Percentiles rank a stretch among this genome's conserved stretches.
phyloP scores from a whole-genome alignment of 768 basidiomycete species.

The Russula ochroleuca region DNA sequence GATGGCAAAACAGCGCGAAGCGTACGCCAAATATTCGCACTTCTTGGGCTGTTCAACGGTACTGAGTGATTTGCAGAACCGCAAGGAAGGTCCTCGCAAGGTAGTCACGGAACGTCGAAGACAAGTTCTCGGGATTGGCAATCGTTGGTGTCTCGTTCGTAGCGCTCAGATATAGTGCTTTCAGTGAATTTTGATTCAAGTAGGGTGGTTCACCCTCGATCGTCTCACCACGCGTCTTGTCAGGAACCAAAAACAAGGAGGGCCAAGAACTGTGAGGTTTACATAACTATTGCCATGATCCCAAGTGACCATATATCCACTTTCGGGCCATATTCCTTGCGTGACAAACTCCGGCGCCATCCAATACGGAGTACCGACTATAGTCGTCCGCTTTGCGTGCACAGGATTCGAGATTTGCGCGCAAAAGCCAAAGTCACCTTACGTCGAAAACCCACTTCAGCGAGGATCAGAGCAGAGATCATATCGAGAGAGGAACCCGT shows the following conservation, averaged over 20 bases:
- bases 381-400: constrained; percentile 89
- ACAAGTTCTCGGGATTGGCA: constrained; percentile 88
- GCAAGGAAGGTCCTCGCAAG: constrained; percentile 65
- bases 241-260: neutral
- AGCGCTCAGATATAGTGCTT: constrained; percentile 94
- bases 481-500: neutral
- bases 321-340: constrained; percentile 96
- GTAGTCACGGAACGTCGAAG: too few relatives aligned
- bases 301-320: constrained; percentile 98
- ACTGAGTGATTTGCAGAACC: constrained; percentile 39
- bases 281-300: constrained; percentile 89
- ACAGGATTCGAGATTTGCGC: constrained; percentile 87
- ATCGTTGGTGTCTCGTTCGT: constrained; percentile 97
- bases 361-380: constrained; percentile 99
- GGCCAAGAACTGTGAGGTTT: constrained; percentile 14
- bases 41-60: neutral
- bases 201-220: constrained; percentile 98
- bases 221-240: constrained; percentile 50
- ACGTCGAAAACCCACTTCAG: neutral
- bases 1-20: constrained; percentile 80
- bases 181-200: constrained; percentile 91
- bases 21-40: constrained; percentile 39
- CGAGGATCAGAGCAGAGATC: neutral
- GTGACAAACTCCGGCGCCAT: constrained; percentile 98
- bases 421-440: constrained; percentile 98